Evolutionary conservation across 2,329 filamentous ascomycete genomes (phyloP).

Genomic region (Lasiodiplodia sp.): DNA sequence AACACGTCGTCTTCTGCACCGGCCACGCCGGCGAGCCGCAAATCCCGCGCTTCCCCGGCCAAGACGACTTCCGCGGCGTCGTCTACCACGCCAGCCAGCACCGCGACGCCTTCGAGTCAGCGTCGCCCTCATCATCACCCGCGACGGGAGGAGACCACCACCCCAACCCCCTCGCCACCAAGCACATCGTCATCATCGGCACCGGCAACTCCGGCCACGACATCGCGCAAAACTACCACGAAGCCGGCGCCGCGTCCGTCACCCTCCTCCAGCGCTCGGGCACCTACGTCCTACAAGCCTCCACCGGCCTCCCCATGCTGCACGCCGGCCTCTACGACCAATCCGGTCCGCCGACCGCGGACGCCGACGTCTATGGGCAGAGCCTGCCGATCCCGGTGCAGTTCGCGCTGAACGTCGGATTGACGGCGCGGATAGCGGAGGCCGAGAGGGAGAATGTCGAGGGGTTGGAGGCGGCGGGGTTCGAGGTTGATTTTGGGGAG

Average conservation of each 20-base stretch:
- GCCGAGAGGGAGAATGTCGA: constrained; percentile 47
- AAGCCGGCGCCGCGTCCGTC: constrained; percentile 69
- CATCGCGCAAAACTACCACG: constrained; percentile 71
- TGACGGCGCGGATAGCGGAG: constrained; percentile 49
- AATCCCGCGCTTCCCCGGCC: constrained; percentile 55
- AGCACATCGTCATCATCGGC: constrained; percentile 70
- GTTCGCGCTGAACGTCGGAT: constrained; percentile 65
- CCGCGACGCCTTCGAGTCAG: constrained; percentile 55
- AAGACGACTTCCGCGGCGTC: constrained; percentile 64
- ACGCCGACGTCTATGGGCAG: constrained; percentile 69
- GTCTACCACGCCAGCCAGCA: constrained; percentile 60
- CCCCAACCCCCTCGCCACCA: constrained; percentile 50
- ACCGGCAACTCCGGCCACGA: constrained; percentile 74
- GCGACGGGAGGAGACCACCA: too few relatives aligned
- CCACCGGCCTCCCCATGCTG: constrained; percentile 59
- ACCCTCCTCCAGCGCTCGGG: constrained; percentile 74
- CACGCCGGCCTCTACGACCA: constrained; percentile 57
- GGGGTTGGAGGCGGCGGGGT: constrained; percentile 63
- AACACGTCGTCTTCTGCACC: constrained; percentile 71
- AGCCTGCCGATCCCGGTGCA: constrained; percentile 65
- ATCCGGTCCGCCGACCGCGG: constrained; percentile 64
- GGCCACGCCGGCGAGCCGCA: constrained; percentile 72
- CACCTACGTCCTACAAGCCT: constrained; percentile 69
- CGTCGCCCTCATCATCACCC: constrained; percentile 51
- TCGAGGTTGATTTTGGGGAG: constrained; percentile 65